These are phyloP conservation scores for Dictyostelium brefeldianum DNA, from an alignment of 78 protist species.

Conservation along the genomic window DNA sequence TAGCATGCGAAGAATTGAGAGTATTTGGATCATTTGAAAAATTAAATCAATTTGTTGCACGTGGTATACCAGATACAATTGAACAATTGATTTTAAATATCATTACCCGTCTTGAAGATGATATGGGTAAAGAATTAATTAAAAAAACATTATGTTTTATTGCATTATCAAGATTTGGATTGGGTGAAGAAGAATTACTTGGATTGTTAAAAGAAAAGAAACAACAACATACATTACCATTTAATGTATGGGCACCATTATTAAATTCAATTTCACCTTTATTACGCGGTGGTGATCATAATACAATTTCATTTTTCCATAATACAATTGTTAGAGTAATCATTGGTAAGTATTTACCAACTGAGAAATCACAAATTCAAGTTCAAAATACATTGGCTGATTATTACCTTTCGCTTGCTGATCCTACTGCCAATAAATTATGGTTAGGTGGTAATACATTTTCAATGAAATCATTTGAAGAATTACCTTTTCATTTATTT, in stretches of 20 bases:
- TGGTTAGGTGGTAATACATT: neutral
- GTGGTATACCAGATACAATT: slow-evolving; percentile 68
- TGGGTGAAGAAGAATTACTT: slow-evolving; percentile 33
- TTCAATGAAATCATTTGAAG: slow-evolving; percentile 30
- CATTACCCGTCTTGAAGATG: slow-evolving; percentile 46
- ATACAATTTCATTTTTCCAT: slow-evolving; percentile 47
- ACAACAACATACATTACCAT: slow-evolving; percentile 28
- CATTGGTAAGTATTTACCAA: slow-evolving; percentile 34
- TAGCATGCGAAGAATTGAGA: slow-evolving; percentile 67
- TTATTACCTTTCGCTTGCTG: slow-evolving; percentile 17
- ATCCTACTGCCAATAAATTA: neutral
- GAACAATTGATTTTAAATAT: slow-evolving; percentile 19
- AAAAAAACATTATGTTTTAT: slow-evolving; percentile 56
- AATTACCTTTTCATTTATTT: slow-evolving; percentile 59
- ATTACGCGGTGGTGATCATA: neutral
- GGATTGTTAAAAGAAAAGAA: slow-evolving; percentile 44
- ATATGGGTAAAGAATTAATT: slow-evolving; percentile 63
- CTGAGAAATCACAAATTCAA: slow-evolving; percentile 28
- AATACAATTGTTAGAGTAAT: slow-evolving; percentile 33
- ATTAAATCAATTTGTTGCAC: neutral
- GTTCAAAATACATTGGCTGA: slow-evolving; percentile 35
- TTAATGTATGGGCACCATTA: slow-evolving; percentile 65
- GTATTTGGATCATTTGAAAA: slow-evolving; percentile 69
- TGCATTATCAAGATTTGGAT: slow-evolving; percentile 53
- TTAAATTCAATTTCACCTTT: slow-evolving; percentile 10